phyloP scores from a whole-genome alignment of 176 grass and related monocot genomes.

The Zizania latifolia region DNA sequence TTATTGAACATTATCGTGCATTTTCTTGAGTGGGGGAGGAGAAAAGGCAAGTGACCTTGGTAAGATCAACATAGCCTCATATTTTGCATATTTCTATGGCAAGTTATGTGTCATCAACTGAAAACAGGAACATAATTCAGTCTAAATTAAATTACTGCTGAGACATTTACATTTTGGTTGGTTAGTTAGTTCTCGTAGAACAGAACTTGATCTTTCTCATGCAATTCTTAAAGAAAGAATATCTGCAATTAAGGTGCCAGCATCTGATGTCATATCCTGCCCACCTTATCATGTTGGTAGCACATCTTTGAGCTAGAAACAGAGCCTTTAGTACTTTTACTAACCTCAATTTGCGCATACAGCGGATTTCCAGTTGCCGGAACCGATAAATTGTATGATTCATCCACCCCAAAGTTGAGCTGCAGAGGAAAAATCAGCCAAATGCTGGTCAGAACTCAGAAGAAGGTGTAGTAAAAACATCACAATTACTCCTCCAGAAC shows the following conservation, averaged over 20 bases:
- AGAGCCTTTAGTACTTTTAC: background rate
- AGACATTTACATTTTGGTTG: background rate
- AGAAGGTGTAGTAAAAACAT: background rate
- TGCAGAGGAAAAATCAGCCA: constrained; percentile 15
- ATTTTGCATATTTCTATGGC: background rate
- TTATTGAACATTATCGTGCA: too few species aligned
- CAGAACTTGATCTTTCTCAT: background rate
- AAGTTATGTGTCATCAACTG: background rate
- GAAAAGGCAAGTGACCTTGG: background rate
- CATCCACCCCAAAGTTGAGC: constrained; percentile 74
- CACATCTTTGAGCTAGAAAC: background rate
- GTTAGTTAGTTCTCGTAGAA: background rate
- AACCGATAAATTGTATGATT: constrained; percentile 69
- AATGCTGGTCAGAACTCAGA: background rate
- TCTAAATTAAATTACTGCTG: too few species aligned
- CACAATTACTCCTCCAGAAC: background rate
- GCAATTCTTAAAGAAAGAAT: background rate
- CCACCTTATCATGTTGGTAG: background rate
- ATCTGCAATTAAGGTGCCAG: background rate
- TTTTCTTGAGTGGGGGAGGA: too few species aligned
- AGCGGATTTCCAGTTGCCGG: constrained; percentile 44
- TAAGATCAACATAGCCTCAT: background rate
- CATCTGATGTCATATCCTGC: background rate
- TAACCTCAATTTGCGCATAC: constrained; percentile 78
- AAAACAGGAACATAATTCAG: background rate